Conservation (phyloP, 176 grass and related monocot genomes). For the Oryza brachyantha region DNA sequence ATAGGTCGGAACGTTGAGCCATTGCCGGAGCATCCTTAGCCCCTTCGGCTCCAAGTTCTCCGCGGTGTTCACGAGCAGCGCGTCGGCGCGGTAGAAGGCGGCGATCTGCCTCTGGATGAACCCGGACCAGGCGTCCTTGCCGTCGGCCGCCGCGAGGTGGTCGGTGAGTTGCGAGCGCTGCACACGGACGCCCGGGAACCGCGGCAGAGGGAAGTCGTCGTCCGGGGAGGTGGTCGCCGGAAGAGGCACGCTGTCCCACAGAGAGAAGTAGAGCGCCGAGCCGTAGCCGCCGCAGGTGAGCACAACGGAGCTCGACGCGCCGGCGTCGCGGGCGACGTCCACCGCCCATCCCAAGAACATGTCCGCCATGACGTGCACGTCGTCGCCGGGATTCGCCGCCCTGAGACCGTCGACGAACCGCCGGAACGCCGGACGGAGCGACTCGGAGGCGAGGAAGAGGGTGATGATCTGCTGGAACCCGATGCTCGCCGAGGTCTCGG, state of each 20-base stretch:
- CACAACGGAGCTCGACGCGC: conserved; percentile 31
- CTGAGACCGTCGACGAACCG: conserved; percentile 23
- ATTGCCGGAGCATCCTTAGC: conserved; percentile 17
- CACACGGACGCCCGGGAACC: conserved; percentile 13
- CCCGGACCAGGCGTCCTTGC: background rate
- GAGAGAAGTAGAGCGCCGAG: conserved; percentile 28
- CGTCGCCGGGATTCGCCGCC: background rate
- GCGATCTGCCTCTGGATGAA: no score
- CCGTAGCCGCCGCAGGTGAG: conserved; percentile 47
- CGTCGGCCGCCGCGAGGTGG: conserved; percentile 6
- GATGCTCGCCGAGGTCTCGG: background rate
- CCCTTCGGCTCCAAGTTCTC: conserved; percentile 39
- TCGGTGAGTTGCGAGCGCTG: conserved; percentile 34
- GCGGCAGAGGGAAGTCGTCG: conserved; percentile 1
- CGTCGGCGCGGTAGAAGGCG: no score
- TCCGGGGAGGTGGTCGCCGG: background rate
- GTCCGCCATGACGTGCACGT: conserved; percentile 32
- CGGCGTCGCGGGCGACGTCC: conserved; percentile 20
- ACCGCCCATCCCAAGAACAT: conserved; percentile 38
- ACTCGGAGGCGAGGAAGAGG: conserved; percentile 40
- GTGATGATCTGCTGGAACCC: conserved; percentile 22
- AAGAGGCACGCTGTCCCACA: conserved; percentile 42
- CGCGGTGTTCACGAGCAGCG: no score
- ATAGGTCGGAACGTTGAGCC: background rate
- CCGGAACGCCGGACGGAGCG: conserved; percentile 37